Percentiles rank a stretch among this genome's conserved stretches.
Conservation (phyloP, 2,329 filamentous ascomycete species). For the Diaporthe citriasiana region DNA sequence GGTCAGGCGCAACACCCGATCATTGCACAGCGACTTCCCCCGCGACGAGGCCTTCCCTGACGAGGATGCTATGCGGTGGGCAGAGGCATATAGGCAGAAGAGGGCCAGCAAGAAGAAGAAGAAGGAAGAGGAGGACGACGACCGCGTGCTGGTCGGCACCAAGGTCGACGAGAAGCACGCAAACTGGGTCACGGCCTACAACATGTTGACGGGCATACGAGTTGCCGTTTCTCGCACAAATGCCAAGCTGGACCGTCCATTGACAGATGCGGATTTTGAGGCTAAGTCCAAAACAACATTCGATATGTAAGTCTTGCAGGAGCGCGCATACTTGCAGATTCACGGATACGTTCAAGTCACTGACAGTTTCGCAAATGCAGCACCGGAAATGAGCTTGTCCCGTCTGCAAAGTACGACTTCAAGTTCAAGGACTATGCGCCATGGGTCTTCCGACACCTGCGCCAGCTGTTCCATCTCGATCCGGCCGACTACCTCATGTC, state of each 20-base stretch:
- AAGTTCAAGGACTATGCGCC: conserved; percentile 99
- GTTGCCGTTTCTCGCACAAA: conserved; percentile 97
- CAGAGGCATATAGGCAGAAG: conserved; percentile 93
- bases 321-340: neutral
- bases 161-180: conserved; percentile 98
- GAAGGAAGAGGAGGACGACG: conserved; percentile 90
- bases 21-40: conserved; percentile 85
- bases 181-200: conserved; percentile 98
- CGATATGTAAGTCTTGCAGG: conserved; percentile 80
- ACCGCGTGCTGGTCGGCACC: conserved; percentile 93
- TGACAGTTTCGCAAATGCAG: conserved; percentile 61
- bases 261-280: conserved; percentile 93
- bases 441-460: conserved; percentile 96
- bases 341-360: conserved; percentile 40
- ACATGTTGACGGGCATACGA: conserved; percentile 99
- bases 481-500: conserved; percentile 99
- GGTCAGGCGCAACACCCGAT: conserved; percentile 84
- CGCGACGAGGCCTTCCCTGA: conserved; percentile 88
- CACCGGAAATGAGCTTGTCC: conserved; percentile 96
- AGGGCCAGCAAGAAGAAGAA: conserved; percentile 87
- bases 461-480: conserved; percentile 89
- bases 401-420: conserved; percentile 99
- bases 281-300: conserved; percentile 98
- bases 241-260: conserved; percentile 91
- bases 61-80: conserved; percentile 92